These are phyloP conservation scores for Ustilago curta DNA, from an alignment of 1,284 basidiomycete genomes.

Conservation along the genomic window DNA sequence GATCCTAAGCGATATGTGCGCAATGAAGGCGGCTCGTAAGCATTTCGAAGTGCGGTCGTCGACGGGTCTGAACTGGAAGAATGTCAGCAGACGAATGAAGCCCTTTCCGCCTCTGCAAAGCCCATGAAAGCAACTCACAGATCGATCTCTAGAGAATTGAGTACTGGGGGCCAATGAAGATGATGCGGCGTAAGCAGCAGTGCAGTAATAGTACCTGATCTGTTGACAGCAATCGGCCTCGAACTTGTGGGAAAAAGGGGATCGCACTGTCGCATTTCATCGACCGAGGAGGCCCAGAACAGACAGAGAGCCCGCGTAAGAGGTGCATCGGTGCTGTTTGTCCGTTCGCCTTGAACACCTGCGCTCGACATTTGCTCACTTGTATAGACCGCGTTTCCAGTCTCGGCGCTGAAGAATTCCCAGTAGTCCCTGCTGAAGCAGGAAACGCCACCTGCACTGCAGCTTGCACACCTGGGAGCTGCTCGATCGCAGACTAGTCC, in stretches of 20 bases:
- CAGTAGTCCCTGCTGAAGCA: not conserved
- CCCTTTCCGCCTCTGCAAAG: not conserved
- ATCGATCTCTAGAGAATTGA: not conserved
- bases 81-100: not conserved
- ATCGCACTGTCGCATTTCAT: slow-evolving; percentile 34
- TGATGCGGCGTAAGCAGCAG: slow-evolving; percentile 4
- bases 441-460: not conserved
- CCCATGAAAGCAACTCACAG: slow-evolving; percentile 15
- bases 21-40: slow-evolving; percentile 2
- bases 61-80: slow-evolving; percentile 5
- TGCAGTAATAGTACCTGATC: slow-evolving; percentile 12
- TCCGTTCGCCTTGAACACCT: not conserved
- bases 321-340: not conserved
- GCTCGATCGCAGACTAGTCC: slow-evolving; percentile 11
- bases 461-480: slow-evolving; percentile 2
- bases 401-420: slow-evolving; percentile 5
- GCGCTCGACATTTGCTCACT: not conserved
- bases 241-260: slow-evolving; percentile 12
- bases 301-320: not conserved
- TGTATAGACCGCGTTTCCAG: not conserved
- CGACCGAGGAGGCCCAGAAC: slow-evolving; percentile 30
- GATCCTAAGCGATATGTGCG: slow-evolving; percentile 6
- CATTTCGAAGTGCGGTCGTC: slow-evolving; percentile 1
- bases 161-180: not conserved
- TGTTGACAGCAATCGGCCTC: not conserved